These are phyloP conservation scores for Fraxinus floribunda DNA, from an alignment of 305 asterid species.

Conservation along the genomic window DNA sequence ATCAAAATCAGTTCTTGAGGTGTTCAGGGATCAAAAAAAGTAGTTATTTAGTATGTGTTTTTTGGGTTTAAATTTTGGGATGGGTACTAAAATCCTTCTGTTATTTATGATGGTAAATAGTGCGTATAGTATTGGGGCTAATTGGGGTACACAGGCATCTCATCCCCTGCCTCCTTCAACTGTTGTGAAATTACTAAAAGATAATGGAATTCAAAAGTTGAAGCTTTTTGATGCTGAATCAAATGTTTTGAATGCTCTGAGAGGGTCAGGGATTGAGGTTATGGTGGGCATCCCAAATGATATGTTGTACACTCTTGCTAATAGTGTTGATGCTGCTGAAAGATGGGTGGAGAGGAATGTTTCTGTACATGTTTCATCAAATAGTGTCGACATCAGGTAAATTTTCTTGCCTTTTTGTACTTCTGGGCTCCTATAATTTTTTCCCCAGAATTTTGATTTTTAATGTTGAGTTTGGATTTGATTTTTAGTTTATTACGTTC, in stretches of 20 bases:
- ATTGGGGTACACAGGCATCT: constrained; percentile 87
- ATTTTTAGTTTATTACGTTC: background rate
- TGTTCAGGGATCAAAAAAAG: background rate
- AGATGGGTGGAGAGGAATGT: constrained; percentile 80
- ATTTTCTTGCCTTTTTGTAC: background rate
- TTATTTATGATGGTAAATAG: constrained; percentile 26
- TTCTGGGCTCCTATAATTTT: background rate
- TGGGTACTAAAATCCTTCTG: constrained; percentile 14
- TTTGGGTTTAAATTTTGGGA: constrained; percentile 21
- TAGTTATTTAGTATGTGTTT: constrained; percentile 20
- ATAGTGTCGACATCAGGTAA: constrained; percentile 76
- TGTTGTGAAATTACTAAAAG: constrained; percentile 66
- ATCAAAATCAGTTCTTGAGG: background rate
- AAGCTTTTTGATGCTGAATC: constrained; percentile 86
- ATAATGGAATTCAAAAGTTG: constrained; percentile 75
- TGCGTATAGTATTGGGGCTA: constrained; percentile 68
- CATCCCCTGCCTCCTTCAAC: constrained; percentile 68
- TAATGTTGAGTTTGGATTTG: background rate
- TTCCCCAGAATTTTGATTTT: background rate
- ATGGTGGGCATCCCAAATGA: constrained; percentile 97
- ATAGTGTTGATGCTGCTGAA: constrained; percentile 70
- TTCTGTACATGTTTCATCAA: constrained; percentile 67
- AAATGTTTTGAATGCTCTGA: constrained; percentile 48
- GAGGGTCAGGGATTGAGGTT: constrained; percentile 84
- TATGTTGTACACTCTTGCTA: constrained; percentile 60